A percentile compares a stretch with the other conserved stretches of the same genome.
Conservation (phyloP, 148 eudicot genomes). For the Agrostemma githago region DNA sequence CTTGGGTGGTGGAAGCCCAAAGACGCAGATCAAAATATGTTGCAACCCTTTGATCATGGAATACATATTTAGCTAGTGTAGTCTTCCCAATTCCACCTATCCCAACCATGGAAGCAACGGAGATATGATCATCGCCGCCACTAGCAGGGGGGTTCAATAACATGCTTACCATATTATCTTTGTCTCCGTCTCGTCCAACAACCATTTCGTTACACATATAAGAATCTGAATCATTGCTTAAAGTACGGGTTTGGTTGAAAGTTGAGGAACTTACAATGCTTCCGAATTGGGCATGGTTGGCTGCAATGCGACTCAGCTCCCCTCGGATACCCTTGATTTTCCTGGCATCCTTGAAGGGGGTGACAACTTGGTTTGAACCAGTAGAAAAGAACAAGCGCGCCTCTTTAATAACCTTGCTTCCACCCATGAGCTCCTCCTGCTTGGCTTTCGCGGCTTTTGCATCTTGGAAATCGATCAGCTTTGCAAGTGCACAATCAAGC, state of each 20-base stretch:
- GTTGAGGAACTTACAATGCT: not conserved
- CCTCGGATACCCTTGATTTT: not conserved
- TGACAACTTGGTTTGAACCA: constrained; percentile 6
- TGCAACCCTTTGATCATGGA: constrained; percentile 7
- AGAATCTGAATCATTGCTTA: not conserved
- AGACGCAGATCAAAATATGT: constrained; percentile 4
- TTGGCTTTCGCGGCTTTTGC: not conserved
- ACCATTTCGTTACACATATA: not conserved
- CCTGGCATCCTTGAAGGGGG: not conserved
- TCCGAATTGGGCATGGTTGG: constrained; percentile 1
- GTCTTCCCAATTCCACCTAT: constrained; percentile 19
- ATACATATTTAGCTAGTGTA: constrained; percentile 12
- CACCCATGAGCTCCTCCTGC: not conserved
- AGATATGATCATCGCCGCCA: not conserved
- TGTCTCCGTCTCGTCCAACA: constrained; percentile 11
- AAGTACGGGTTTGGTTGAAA: not conserved
- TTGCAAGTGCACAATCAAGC: not conserved
- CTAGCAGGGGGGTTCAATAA: not conserved
- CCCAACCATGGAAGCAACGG: constrained; percentile 17
- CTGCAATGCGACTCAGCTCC: not conserved
- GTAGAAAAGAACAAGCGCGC: not conserved
- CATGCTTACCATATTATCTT: not conserved
- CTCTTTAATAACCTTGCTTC: not conserved
- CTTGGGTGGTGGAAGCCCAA: constrained; percentile 3
- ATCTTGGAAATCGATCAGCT: constrained; percentile 10